Percentiles rank a stretch among this genome's conserved stretches.
Conservation (phyloP, 106 monocot species). For the Ottelia alismoides region DNA sequence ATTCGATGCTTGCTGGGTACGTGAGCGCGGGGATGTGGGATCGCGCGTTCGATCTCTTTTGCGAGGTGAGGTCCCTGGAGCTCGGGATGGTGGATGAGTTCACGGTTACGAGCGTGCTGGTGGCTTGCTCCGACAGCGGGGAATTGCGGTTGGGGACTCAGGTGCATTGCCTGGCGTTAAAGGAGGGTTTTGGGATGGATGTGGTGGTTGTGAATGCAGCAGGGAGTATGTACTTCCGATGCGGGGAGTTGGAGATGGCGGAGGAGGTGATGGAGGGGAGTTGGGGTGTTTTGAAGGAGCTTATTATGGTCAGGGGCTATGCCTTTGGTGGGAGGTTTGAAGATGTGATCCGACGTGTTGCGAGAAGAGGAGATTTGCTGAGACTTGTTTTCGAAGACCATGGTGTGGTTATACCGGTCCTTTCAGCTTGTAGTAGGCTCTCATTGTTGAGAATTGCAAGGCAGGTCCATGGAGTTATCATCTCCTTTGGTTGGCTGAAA, state of each 20-base stretch:
- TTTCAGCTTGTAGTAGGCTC: slow-evolving; percentile 27
- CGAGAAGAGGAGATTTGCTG: slow-evolving; percentile 4
- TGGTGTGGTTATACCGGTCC: slow-evolving; percentile 19
- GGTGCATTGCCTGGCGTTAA: slow-evolving; percentile 19
- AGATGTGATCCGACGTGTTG: slow-evolving; percentile 6
- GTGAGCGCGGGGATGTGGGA: too few relatives aligned
- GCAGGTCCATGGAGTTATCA: slow-evolving; percentile 27
- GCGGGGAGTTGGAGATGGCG: slow-evolving; percentile 23
- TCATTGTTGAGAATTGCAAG: slow-evolving; percentile 14
- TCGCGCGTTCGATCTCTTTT: too few relatives aligned
- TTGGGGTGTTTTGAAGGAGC: background rate
- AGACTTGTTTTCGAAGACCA: slow-evolving; percentile 12
- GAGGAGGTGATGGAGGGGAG: slow-evolving; percentile 26
- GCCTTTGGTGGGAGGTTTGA: slow-evolving; percentile 20
- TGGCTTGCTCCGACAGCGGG: slow-evolving; percentile 28
- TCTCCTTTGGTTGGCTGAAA: slow-evolving; percentile 5
- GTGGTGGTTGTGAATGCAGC: slow-evolving; percentile 11
- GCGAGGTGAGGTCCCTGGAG: slow-evolving; percentile 12
- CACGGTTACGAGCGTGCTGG: slow-evolving; percentile 20
- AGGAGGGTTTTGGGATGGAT: slow-evolving; percentile 16
- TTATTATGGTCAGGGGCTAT: slow-evolving; percentile 49
- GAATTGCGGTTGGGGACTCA: slow-evolving; percentile 25
- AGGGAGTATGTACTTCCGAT: slow-evolving; percentile 40
- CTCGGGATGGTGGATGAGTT: slow-evolving; percentile 25
- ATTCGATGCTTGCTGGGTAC: too few relatives aligned